A percentile compares a stretch with the other conserved stretches of the same genome.
Conservation (phyloP, 768 basidiomycete genomes). For the Goffeauzyma gilvescens region DNA sequence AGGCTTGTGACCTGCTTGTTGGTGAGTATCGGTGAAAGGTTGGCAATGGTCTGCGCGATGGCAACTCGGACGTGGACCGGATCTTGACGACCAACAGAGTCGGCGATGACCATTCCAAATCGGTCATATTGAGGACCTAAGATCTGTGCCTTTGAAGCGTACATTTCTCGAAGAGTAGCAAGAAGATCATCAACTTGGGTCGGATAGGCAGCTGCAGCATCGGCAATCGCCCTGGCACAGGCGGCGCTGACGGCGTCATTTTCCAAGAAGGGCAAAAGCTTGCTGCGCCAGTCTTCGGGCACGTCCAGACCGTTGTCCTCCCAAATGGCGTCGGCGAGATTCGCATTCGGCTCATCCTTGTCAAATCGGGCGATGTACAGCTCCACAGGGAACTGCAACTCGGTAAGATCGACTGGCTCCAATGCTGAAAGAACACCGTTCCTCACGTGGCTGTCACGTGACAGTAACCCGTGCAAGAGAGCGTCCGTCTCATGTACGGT, state of each 20-base stretch:
- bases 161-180: slow-evolving; percentile 45
- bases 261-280: slow-evolving; percentile 47
- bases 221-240: slow-evolving; percentile 52
- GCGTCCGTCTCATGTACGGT: slow-evolving; percentile 45
- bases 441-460: slow-evolving; percentile 72
- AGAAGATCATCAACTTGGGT: slow-evolving; percentile 37
- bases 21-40: slow-evolving; percentile 48
- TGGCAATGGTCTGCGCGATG: slow-evolving; percentile 47
- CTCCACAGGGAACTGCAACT: slow-evolving; percentile 76
- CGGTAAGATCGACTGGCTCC: slow-evolving; percentile 83
- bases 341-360: slow-evolving; percentile 67
- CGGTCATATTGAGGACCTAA: slow-evolving; percentile 80
- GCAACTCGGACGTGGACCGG: slow-evolving; percentile 74
- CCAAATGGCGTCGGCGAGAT: slow-evolving; percentile 65
- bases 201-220: slow-evolving; percentile 55
- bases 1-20: slow-evolving; percentile 46
- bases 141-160: slow-evolving; percentile 74
- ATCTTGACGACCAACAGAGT: slow-evolving; percentile 67
- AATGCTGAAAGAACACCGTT: slow-evolving; percentile 77
- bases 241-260: slow-evolving; percentile 65
- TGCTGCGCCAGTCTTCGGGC: slow-evolving; percentile 45
- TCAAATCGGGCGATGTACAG: slow-evolving; percentile 80
- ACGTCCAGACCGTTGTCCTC: slow-evolving; percentile 90
- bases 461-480: slow-evolving; percentile 53
- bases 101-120: slow-evolving; percentile 85